Base-by-base conservation (phyloP, 352 stramenopile species). In the Globisporangium ultimum region DNA sequence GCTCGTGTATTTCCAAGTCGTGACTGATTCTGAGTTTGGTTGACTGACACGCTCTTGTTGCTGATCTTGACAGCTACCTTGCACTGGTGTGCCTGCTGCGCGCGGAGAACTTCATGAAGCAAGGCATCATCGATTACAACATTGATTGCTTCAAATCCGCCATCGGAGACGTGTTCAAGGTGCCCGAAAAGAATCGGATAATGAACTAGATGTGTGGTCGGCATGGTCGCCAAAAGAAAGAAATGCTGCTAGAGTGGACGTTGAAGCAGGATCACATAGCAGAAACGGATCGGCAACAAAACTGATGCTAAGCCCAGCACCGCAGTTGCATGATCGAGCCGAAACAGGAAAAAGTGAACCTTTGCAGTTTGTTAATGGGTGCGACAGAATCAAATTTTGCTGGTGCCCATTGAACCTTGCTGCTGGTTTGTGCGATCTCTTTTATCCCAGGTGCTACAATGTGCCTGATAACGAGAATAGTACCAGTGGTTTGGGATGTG, bases 101-200 rank as follows among this genome's bases (percentile, higher is more conserved):
- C 14, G 78, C 91, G 13, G 96, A 99, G 61, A 98, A 99, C 73
- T 99, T 99, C 65, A 87, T 89, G 49, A 99, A 98, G 80, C 96
- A 98, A 68, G 95, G 94, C 47, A 93, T 99, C 63, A 98, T 99
- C 62, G 97, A 99, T 71, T 99, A 98, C 80, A 99, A 99, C 72
- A 98, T 99, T 63, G 93, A 98, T 65, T 98, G 91, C 76, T 96
- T 99, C 71, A 98, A 98, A 74, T 88, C 92, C 28, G 94, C 95
- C 12, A 88, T 99, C 32, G 75, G 84, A 42, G 83, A 96, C 51
- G 84, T 95, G 17, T 95, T 96, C 71, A 91, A 90, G 66, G 65
- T 82, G 42, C 70, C 78, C 0, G 83, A 80, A 52, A 84, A 84
- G 53, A 73, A 63, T 53, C 65, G 70, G 61, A 73, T 74, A 72